Percentiles rank a stretch among this genome's conserved stretches.
Evolutionary conservation across 257 asterid species (phyloP).

Genomic region (Scutellaria minor): DNA sequence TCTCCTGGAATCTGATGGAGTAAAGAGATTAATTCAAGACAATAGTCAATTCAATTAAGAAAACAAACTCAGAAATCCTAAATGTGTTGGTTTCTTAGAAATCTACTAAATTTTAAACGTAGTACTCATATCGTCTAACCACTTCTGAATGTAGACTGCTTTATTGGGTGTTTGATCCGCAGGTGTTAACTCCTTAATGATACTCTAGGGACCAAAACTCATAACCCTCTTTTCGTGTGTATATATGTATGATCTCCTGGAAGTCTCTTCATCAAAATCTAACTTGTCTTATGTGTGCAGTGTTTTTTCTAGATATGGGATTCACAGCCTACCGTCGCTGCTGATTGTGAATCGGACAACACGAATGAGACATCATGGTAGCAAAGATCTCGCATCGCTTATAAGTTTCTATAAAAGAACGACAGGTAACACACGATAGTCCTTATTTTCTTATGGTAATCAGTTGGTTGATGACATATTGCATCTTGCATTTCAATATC

Average conservation of each 20-base stretch:
- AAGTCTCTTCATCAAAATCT: constrained; percentile 29
- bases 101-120: background rate
- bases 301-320: constrained; percentile 76
- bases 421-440: constrained; percentile 55
- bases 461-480: constrained; percentile 22
- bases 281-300: constrained; percentile 47
- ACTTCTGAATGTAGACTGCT: constrained; percentile 5
- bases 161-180: background rate
- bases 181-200: background rate
- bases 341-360: constrained; percentile 65
- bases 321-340: constrained; percentile 83
- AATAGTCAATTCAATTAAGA: no score
- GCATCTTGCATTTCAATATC: background rate
- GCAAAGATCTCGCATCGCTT: constrained; percentile 65
- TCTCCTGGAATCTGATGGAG: background rate
- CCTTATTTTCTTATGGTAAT: constrained; percentile 14
- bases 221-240: background rate
- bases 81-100: background rate
- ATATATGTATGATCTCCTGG: background rate
- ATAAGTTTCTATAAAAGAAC: constrained; percentile 60
- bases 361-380: constrained; percentile 53
- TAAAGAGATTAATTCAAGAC: no score
- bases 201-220: background rate
- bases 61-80: background rate
- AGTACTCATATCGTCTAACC: constrained; percentile 14